Evolutionary conservation across 2,329 filamentous ascomycete genomes (phyloP), one percentile per base, ranked within the genome.

Genomic region (Thermothelomyces thermophilus): DNA sequence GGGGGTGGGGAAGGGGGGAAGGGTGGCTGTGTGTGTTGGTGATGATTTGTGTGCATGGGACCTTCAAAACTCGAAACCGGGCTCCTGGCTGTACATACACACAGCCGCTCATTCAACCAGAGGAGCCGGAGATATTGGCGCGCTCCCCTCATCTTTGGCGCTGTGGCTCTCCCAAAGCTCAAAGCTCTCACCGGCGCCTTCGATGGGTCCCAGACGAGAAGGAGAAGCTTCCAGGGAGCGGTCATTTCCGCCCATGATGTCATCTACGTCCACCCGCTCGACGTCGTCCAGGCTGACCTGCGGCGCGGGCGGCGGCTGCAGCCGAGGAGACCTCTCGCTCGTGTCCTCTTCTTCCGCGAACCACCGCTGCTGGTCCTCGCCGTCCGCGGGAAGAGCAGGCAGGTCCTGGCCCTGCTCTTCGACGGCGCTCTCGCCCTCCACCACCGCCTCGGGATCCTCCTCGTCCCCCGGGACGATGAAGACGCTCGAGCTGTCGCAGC

Each of bases 161-260:
- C 81, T 86, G 22, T 73, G 76, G 61, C 82, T 86, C 66, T 87
- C 84, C 83, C 83, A 87, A 14, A 87, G 73, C 59, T 85, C 81
- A 59, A 87, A 80, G 62, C 68, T 74, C 58, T 82, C 77, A 35
- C 74, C 78, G 0, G 77, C 76, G 41, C 76, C 80, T 46, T 83
- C 77, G 5, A 83, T 71, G 1, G 77, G 74, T 48, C 76, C 65
- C 13, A 83, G 65, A 35, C 13, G 24, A 5, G 24, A 26, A 2
- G 77, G 60, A 1, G 74, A 70, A 2, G 75, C 75, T 45, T 70
- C 68, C 22, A 68, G 65, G 5, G 69, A 66, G 1, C 65, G 61
- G 28, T 68, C 64, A 16, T 67, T 62, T 9, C 62, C 63, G 30
- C 60, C 57, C 70, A 73, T 71, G 30, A 73, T 56, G 43, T 67